Base-by-base conservation (phyloP, 2,329 filamentous ascomycete species). In the Penicillium sp. region DNA sequence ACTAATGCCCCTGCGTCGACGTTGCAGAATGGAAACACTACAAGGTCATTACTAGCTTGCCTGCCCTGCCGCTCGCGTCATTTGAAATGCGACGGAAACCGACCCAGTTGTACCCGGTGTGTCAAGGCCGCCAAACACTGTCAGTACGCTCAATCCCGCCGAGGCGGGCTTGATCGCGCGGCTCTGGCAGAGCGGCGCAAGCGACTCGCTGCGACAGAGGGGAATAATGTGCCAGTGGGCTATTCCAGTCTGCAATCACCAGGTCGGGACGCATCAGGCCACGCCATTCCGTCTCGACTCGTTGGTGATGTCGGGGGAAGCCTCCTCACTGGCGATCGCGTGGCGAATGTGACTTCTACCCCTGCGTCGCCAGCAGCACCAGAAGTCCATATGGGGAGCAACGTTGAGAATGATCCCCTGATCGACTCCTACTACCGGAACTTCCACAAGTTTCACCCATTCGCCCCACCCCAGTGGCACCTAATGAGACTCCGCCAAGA, bases 121-220 rank as follows among this genome's bases (percentile, higher is more conserved):
- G n/a, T 49, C 1, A 65, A 67, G n/a, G 22, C 77, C 47, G 75
- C 75, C 28, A 80, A 79, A 58, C 71, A 78, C 31, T 84, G 81
- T 57, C 76, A 75, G 58, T 83, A 83, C 68, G 74, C 79, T 20
- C 78, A 78, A 62, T 83, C 82, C 12, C 75, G 81, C 38, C 74
- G 82, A 64, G 81, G 82, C 2, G 71, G 67, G 6, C 35, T 66
- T n/a, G 57, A 62, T 47, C 64, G 65, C 14, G 66, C 65, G 62
- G 55, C 70, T n/a, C 38, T 69, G 61, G 59, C 67, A 34, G 58
- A 68, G 57, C 58, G 63, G 57, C 62, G 65, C 43, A 66, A 67
- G 61, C 54, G 59, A 52, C 52, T 67, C 35, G 55, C 59, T 17
- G 51, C 31, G 2, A 28, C 15, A n/a, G 12, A 39, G n/a, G 20